Evolutionary conservation across 371 early-diverging fungal species (phyloP), one percentile per base, ranked within the genome.

Genomic region (Zychaea mexicana): DNA sequence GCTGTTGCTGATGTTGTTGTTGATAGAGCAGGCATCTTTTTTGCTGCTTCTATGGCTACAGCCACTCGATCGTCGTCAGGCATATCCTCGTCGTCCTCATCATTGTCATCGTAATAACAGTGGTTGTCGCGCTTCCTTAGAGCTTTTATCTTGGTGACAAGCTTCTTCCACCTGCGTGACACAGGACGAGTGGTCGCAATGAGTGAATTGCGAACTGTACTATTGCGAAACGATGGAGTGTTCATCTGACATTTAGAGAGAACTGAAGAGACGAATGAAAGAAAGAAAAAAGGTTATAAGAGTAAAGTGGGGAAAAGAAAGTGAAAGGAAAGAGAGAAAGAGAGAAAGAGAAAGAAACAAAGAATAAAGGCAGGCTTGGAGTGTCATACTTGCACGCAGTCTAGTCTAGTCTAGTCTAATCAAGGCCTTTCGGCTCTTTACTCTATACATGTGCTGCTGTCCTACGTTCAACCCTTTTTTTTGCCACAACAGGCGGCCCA

Each of bases 261-360:
- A 31, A 32, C 22, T 22, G 24, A 57, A 70, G 55, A 73, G 69
- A 38, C 65, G 74, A 42, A 42, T 12, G 15, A 15, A 42, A 47
- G 28, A 10, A 13, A 52, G 24, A 55, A 42, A 46, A 15, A 55
- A 31, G 53, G 17, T 22, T 30, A 30, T 39, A 36, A 55, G 53
- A 52, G 5, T 45, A 49, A 53, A 38, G 61, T 4, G 24, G 24
- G 26, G 30, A 26, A n/a, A 21, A 46, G 15, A 27, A 28, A 47
- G 30, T 3, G 22, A 49, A 22, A 53, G 42, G 26, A 47, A 21
- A 58, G 33, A 27, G 60, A 47, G 47, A 10, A 27, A 56, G 24
- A 55, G 38, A 53, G 13, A 55, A 26, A 53, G 17, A 33, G 26
- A 38, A 57, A 27, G 57, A 57, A 26, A 52, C 31, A 52, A 33